Conservation (phyloP, 73 alveolate species). For the Breviolum minutum region DNA sequence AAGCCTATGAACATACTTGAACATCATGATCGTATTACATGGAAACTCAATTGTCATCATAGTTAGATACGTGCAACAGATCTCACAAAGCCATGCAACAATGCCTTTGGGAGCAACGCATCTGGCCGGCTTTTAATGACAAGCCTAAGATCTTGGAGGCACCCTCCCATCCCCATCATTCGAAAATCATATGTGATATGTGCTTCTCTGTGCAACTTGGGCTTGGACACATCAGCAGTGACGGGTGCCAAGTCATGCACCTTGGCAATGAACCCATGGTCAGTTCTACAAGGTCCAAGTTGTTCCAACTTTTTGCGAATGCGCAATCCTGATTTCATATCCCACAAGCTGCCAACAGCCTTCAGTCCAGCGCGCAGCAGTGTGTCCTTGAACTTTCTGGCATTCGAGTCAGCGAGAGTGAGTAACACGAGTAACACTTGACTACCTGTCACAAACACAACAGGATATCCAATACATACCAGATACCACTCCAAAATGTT, state of each 20-base stretch:
- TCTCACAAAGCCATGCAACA: too few species aligned
- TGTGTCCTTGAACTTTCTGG: background rate
- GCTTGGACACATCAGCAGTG: conserved; percentile 3
- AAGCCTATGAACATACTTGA: too few species aligned
- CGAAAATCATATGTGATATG: background rate
- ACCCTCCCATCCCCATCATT: background rate
- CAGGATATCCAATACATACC: background rate
- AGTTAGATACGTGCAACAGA: too few species aligned
- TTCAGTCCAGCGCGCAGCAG: conserved; percentile 41
- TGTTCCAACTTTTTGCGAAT: background rate
- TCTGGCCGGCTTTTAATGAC: conserved; percentile 50
- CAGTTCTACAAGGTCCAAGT: background rate
- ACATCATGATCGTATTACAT: too few species aligned
- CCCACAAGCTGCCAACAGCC: conserved; percentile 15
- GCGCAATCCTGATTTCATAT: too few species aligned
- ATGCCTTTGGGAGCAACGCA: conserved; percentile 14
- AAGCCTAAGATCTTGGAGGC: background rate
- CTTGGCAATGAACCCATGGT: background rate
- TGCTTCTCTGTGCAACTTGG: background rate
- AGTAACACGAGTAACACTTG: too few species aligned
- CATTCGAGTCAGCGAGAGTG: background rate
- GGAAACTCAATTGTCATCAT: too few species aligned
- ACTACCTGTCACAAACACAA: too few species aligned
- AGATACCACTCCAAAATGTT: background rate
- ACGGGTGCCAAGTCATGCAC: conserved; percentile 25